Base-by-base conservation (phyloP, 1,284 basidiomycete species). In the Lentinula novae-zelandiae region DNA sequence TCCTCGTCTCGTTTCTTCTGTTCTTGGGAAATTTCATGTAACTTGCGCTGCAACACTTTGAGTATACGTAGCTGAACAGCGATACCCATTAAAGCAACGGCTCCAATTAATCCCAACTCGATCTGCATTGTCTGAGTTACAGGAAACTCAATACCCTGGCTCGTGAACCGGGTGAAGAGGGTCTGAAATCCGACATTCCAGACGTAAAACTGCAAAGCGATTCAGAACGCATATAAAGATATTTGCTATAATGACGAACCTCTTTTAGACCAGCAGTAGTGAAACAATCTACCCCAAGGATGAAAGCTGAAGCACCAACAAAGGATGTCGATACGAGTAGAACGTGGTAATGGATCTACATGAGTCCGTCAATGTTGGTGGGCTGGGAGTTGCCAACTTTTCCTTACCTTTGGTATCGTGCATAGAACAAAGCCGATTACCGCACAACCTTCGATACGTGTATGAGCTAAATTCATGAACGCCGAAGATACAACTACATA, bases 231-330 rank as follows among this genome's bases (percentile, higher is more conserved):
- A 15, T 56, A 50, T 53, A 56, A 49, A 46, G 50, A 53, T 13
- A 36, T 44, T 46, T 46, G 9, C 15, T 22, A 9, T n/a, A 22
- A 13, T 31, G 64, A 62, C 58, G 9, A 65, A 90, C 90, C 81
- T 97, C 96, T 77, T 98, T 98, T 61, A 97, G 82, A 27, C 91
- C 92, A 4, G 89, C 92, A 5, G 92, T 90, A 2, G 93, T 92
- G 72, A 87, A 98, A 74, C 96, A 98, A 74, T 98, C 96, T 56
- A 97, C 85, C 8, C 95, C 95, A 20, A 98, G 80, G 62, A 95
- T 93, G 70, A 96, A 87, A 0, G 93, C 89, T n/a, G 90, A 90
- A n/a, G 94, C 88, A 22, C 96, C 96, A 60, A 96, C 90, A 66
- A 92, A 81, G 31, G 92, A 91, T 31, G 95, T 96, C 53, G 92